Base-by-base conservation (phyloP, 2,329 filamentous ascomycete species). In the Sclerotinia subarctica region DNA sequence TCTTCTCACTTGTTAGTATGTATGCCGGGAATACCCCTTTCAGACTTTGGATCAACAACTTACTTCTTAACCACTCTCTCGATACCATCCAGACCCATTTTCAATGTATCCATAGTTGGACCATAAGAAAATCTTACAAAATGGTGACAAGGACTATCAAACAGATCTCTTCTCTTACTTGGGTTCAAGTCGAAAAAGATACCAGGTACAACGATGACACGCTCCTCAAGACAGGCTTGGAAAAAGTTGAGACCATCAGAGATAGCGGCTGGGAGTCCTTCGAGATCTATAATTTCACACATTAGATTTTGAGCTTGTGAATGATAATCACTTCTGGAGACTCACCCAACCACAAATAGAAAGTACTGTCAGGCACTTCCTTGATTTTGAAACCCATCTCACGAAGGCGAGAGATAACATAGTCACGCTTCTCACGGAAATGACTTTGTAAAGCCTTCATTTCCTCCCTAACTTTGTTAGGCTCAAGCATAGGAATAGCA, bases 141-240 rank as follows among this genome's bases (percentile, higher is more conserved):
- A 81, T 95, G 90, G 80, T 98, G 94, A 80, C 94, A 97, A 69
- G 94, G 94, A 73, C 88, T 92, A 81, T 98, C 94, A 73, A 98
- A 98, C 73, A 98, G 80, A 79, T 98, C 94, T 78, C 94, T 86
- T 72, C 94, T 86, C 78, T 93, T 90, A 47, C 91, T 90, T 5
- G 94, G 94, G 82, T 98, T 98, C 72, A 98, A 81, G 76, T 98
- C 94, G 78, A 98, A 98, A 85, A 98, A 98, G 79, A 98, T 98
- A 69, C 94, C 94, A 0, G 94, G 94, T 5, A 98, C 94, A 24
- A 97, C 93, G 76, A 97, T 97, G 73, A 96, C 92, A 84, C 96
- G 96, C 83, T 97, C 93, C 76, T 91, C 88, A 56, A 98, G 82
- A 77, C 95, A 95, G 42, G 93, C 93, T 78, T 95, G 88, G 87